Evolutionary conservation across 495 filamentous ascomycete genomes (phyloP), one percentile per base, ranked within the genome.

Genomic region (Penicillium macrosclerotiorum): DNA sequence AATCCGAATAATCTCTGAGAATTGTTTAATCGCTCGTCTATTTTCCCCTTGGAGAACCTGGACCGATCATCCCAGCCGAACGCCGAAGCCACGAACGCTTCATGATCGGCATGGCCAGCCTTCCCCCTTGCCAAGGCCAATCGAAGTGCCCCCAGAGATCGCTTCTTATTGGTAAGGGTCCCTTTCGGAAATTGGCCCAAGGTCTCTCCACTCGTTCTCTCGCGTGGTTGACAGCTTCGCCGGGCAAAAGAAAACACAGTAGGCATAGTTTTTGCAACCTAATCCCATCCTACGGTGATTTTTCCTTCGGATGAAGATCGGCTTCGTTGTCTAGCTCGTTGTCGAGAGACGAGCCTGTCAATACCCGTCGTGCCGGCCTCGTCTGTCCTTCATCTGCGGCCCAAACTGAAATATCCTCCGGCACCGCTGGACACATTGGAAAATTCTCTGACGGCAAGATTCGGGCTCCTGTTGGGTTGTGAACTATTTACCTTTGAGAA

Each of bases 21-120:
- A n/a, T 36, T 18, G n/a, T n/a, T n/a, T n/a, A n/a, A 29, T 12
- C 25, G 6, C 25, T 29, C 25, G 25, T 29, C n/a, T n/a, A n/a
- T 39, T 40, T 42, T 27, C 5, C 14, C 31, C 22, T n/a, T 43
- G 13, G 29, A 35, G 8, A 18, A 25, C 5, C 5, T n/a, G 31
- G 31, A 11, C 41, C 42, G 52, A 51, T 54, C 41, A 27, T 23
- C 20, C 22, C 29, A 18, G 27, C 33, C 32, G 32, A 42, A 38
- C 33, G 33, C 37, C 46, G 32, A 45, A 25, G 29, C 22, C 36
- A 34, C n/a, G n/a, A 45, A 51, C 42, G 37, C 22, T 36, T 36
- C n/a, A 9, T 11, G 49, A 52, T 57, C 54, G 54, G 40, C 50
- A 49, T 31, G 24, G 39, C 41, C 44, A 45, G 45, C 46, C 49